A percentile compares a stretch with the other conserved stretches of the same genome.
Evolutionary conservation across 306 rosid genomes (phyloP).

Genomic region (Pyrus communis): DNA sequence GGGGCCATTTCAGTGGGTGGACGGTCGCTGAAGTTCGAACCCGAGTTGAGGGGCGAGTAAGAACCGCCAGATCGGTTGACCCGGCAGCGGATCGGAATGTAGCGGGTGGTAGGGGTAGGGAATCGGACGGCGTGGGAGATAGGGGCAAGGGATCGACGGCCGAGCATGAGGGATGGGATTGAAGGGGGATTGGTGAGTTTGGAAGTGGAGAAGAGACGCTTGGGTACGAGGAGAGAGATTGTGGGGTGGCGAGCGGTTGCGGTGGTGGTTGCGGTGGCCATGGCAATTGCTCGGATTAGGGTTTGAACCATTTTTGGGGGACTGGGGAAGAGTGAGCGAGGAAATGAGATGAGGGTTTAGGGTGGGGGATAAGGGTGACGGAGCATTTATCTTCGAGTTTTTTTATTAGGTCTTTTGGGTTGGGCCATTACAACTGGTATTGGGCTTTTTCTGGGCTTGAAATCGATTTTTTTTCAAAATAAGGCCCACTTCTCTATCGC

Average conservation of each 20-base stretch:
- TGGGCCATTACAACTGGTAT: background rate
- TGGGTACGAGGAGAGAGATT: constrained; percentile 17
- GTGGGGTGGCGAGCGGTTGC: constrained; percentile 19
- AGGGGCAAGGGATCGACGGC: constrained; percentile 37
- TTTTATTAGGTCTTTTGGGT: background rate
- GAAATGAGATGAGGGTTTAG: background rate
- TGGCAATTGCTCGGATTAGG: constrained; percentile 40
- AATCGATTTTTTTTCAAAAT: background rate
- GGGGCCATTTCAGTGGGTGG: constrained; percentile 98
- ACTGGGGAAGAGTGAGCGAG: background rate
- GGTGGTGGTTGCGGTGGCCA: constrained; percentile 15
- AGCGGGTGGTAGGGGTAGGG: constrained; percentile 19
- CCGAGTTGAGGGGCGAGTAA: constrained; percentile 83
- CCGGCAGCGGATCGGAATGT: constrained; percentile 55
- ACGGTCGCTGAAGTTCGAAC: constrained; percentile 67
- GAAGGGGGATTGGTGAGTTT: constrained; percentile 29
- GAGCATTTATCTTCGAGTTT: background rate
- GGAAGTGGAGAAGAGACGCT: constrained; percentile 34
- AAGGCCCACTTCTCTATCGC: background rate
- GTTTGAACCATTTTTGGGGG: constrained; percentile 39
- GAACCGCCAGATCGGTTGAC: constrained; percentile 52
- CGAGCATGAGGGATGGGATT: constrained; percentile 20
- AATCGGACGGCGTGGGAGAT: constrained; percentile 30
- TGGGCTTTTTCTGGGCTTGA: background rate
- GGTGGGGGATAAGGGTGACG: background rate